phyloP scores from a whole-genome alignment of 805 yeast genomes.

The Teunomyces kruisii region DNA sequence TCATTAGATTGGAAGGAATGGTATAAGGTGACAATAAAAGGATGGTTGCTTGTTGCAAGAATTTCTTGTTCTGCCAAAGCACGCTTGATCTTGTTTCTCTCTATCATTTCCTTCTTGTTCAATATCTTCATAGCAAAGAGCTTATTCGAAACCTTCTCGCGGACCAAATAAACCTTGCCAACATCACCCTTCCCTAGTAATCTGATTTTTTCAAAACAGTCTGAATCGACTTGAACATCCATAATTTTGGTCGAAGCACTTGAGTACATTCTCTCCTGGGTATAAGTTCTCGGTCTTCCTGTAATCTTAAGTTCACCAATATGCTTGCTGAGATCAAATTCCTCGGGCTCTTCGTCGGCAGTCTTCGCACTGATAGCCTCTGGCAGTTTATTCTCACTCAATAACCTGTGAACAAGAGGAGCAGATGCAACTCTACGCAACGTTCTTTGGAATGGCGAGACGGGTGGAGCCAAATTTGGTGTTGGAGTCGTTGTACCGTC shows the following conservation, averaged over 20 bases:
- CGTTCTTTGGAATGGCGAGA: conserved; percentile 36
- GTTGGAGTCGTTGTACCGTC: conserved; percentile 1
- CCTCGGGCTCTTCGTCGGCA: conserved; percentile 25
- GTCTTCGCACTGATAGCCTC: not conserved
- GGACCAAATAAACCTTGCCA: conserved; percentile 91
- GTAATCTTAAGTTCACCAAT: conserved; percentile 42
- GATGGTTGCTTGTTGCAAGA: conserved; percentile 91
- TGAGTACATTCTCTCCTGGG: conserved; percentile 62
- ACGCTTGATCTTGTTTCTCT: conserved; percentile 90
- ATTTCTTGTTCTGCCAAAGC: conserved; percentile 97
- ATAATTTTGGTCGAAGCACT: conserved; percentile 70
- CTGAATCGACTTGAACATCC: conserved; percentile 80
- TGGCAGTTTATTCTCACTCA: conserved; percentile 19
- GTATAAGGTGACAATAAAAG: conserved; percentile 92
- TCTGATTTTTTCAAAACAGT: conserved; percentile 83
- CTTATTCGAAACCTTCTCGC: conserved; percentile 71
- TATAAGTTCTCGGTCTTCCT: conserved; percentile 38
- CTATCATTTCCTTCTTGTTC: conserved; percentile 89
- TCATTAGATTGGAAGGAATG: conserved; percentile 97
- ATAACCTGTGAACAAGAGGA: conserved; percentile 54
- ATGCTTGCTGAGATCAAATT: conserved; percentile 41
- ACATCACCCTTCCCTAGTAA: conserved; percentile 97
- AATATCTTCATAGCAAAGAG: conserved; percentile 92
- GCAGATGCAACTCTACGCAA: conserved; percentile 83
- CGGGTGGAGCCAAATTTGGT: conserved; percentile 8